phyloP scores from a whole-genome alignment of 768 basidiomycete species.

The Rhodotorula toruloides region DNA sequence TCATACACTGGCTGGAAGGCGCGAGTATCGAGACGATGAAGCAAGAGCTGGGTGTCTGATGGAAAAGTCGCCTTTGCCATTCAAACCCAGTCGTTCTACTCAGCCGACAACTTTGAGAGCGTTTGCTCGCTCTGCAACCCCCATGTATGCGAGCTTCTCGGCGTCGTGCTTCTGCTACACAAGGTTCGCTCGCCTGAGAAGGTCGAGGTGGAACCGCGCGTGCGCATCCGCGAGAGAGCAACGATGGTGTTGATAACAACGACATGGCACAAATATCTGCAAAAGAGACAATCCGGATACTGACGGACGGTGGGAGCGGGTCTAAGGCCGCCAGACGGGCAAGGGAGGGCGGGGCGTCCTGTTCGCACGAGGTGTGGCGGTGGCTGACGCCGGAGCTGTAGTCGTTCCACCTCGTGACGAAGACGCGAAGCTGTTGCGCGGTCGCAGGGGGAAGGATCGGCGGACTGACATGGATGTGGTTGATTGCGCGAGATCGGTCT shows the following conservation, averaged over 20 bases:
- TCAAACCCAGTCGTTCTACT: too few relatives aligned
- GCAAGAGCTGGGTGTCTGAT: conserved; percentile 37
- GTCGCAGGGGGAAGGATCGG: not conserved
- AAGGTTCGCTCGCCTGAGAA: too few relatives aligned
- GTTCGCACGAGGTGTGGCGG: not conserved
- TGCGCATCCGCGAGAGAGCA: too few relatives aligned
- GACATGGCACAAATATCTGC: too few relatives aligned
- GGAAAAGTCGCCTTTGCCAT: too few relatives aligned
- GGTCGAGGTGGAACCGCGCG: too few relatives aligned
- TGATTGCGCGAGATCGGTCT: not conserved
- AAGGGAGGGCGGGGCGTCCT: conserved; percentile 6
- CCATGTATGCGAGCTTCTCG: too few relatives aligned
- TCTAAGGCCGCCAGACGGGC: conserved; percentile 13
- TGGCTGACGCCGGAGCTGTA: not conserved
- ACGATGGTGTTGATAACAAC: too few relatives aligned
- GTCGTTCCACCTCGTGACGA: not conserved
- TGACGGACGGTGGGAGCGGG: not conserved
- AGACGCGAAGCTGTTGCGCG: not conserved
- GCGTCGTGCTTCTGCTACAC: too few relatives aligned
- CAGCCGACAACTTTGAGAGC: too few relatives aligned
- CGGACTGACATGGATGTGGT: not conserved
- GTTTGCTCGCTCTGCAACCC: too few relatives aligned
- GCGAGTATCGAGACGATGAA: conserved; percentile 39
- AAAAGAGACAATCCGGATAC: not conserved
- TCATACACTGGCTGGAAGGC: conserved; percentile 40